Base-by-base conservation (phyloP, 2,329 filamentous ascomycete species). In the Aspergillus cejpii region DNA sequence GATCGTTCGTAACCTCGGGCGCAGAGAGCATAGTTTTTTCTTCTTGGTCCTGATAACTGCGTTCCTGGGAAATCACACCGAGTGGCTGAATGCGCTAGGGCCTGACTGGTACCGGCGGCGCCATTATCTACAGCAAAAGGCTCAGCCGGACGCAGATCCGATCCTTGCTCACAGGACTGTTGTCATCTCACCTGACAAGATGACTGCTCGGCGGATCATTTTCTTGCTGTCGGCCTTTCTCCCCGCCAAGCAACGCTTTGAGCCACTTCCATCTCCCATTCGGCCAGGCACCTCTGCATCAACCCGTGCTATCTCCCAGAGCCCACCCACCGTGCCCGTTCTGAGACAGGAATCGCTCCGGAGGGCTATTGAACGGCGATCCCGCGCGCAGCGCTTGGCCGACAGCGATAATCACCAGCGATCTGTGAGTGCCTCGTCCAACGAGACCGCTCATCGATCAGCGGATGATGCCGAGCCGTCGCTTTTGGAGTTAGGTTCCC, bases 191-290 rank as follows among this genome's bases (percentile, higher is more conserved):
- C 62, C 74, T 2, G 75, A 79, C 53, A 79, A 80, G 58, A 80
- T 79, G 72, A 76, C 74, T 43, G 76, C 78, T 26, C 69, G 78
- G 34, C 68, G 77, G 29, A 59, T 81, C 41, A 73, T 81, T 14
- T 81, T 80, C 51, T 61, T 81, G 11, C 69, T 81, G 3, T 73
- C 78, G 27, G 74, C 75, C 1, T 81, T 81, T 46, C 59, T 81
- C 29, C 78, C 78, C 8, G 64, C 73, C n/a, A 66, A 68, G 31
- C 65, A 70, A 44, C 65, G 66, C 14, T 51, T 65, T 15, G 68
- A 70, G 14, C 58, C 60, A 6, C 45, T 65, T 17, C 61, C 63
- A 5, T 71, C 68, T 5, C 65, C 66, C 1, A 51, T 67, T 5
- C 61, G 67, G 21, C 66, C 69, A 31, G 62, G 63, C 21, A 71